phyloP scores from a whole-genome alignment of 176 grass and related monocot species.

The Oryza longistaminata region DNA sequence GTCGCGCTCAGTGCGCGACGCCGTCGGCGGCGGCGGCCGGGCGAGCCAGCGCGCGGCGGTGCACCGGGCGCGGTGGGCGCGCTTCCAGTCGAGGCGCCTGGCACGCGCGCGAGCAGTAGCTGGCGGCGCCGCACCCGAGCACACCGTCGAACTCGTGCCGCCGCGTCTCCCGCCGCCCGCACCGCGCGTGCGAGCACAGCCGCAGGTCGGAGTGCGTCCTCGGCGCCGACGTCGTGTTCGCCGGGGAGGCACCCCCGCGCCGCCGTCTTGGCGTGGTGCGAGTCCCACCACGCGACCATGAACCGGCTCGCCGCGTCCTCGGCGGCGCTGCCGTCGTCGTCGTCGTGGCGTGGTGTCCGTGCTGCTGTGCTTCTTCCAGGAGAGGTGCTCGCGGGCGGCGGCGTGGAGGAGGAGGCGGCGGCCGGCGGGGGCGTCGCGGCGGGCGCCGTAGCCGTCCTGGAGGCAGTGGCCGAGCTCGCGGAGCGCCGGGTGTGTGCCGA shows the following conservation, averaged over 20 bases:
- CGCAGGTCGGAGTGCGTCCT: neutral
- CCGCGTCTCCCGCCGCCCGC: conserved; percentile 60
- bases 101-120: conserved; percentile 73
- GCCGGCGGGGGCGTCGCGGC: conserved; percentile 44
- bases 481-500: conserved; percentile 70
- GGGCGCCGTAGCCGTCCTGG: conserved; percentile 68
- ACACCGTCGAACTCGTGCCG: conserved; percentile 73
- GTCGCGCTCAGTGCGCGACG: neutral
- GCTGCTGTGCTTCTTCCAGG: neutral
- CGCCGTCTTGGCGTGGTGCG: neutral
- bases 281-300: conserved; percentile 69
- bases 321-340: neutral
- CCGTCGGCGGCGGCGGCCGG: neutral
- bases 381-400: conserved; percentile 44
- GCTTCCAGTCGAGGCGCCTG: conserved; percentile 82
- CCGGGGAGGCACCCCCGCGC: neutral
- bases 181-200: conserved; percentile 59
- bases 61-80: conserved; percentile 51
- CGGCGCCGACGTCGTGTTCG: too few species aligned
- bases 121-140: conserved; percentile 58
- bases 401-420: conserved; percentile 64
- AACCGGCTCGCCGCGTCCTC: conserved; percentile 53
- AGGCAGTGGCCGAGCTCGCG: conserved; percentile 84
- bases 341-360: too few species aligned
- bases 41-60: neutral